Conservation (phyloP, 148 eudicot genomes). For the Camellia sinensis region DNA sequence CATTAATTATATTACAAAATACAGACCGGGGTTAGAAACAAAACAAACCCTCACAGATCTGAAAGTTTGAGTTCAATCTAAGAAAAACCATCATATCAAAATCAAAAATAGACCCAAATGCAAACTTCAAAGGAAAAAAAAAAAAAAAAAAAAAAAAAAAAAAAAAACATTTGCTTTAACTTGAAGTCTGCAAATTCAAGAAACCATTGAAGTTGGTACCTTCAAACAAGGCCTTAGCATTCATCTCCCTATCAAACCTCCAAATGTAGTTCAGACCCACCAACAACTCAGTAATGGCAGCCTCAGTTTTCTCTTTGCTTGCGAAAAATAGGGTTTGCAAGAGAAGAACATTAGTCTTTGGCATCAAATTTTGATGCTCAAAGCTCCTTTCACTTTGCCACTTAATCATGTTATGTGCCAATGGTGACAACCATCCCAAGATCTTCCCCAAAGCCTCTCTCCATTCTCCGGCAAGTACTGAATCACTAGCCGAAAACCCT, state of each 20-base stretch:
- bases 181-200: constrained; percentile 26
- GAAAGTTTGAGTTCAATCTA: constrained; percentile 21
- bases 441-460: constrained; percentile 76
- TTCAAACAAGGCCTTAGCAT: constrained; percentile 73
- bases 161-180: neutral
- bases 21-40: constrained; percentile 20
- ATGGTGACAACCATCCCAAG: constrained; percentile 67
- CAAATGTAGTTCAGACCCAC: constrained; percentile 94
- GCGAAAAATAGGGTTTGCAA: constrained; percentile 77
- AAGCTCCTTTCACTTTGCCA: constrained; percentile 95
- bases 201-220: constrained; percentile 38
- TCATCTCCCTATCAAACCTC: constrained; percentile 92
- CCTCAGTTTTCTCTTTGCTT: constrained; percentile 70
- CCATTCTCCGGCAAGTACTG: constrained; percentile 80
- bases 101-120: neutral
- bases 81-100: constrained; percentile 4
- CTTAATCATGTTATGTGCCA: constrained; percentile 92
- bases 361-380: constrained; percentile 63
- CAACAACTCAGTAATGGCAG: constrained; percentile 82
- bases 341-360: constrained; percentile 56
- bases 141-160: neutral
- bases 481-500: constrained; percentile 69
- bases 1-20: constrained; percentile 17
- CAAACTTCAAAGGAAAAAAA: neutral
- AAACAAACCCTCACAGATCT: constrained; percentile 25